Evolutionary conservation across 768 basidiomycete genomes (phyloP), one percentile per base, ranked within the genome.

Genomic region (Calocybe cyanea): DNA sequence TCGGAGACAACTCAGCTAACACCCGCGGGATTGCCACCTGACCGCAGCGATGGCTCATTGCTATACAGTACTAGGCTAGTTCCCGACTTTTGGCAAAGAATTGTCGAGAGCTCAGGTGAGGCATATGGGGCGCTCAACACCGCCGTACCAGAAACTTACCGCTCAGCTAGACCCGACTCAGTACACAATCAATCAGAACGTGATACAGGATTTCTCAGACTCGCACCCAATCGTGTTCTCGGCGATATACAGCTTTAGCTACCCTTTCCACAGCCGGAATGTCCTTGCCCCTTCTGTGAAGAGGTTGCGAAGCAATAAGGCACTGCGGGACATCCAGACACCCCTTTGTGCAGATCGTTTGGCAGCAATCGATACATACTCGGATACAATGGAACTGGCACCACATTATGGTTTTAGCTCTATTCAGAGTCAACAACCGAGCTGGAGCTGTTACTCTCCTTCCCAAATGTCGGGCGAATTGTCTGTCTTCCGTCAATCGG

Each of bases 161-260:
- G 37, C 13, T 24, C 5, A 36, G 14, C 41, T 47, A 87, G 86
- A 88, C 62, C 81, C 83, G 18, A 78, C 82, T 3, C 63, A 73
- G 45, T 87, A 77, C 61, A 78, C 75, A 2, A 84, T 88, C 56
- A 64, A 78, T 33, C 86, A 88, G 57, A 77, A 83, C 41, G 79
- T 88, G 36, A 55, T 67, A 20, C 64, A 67, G 44, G 64, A 68
- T 34, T 59, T 64, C 21, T 53, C 57, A 15, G 41, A 57, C 4
- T 37, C 61, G 15, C 51, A 57, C 3, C 49, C 63, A 18, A 54
- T 68, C 23, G 64, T 80, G 38, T 83, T 81, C 61, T 78, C 77
- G 10, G 80, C 80, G 8, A 68, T 71, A 43, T 83, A 81, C 60
- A 75, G 71, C 53, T 83, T 83, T 64, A 67, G 60, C 24, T 80